Conservation (phyloP, 352 stramenopile species). For the Thalassiosira sp. region DNA sequence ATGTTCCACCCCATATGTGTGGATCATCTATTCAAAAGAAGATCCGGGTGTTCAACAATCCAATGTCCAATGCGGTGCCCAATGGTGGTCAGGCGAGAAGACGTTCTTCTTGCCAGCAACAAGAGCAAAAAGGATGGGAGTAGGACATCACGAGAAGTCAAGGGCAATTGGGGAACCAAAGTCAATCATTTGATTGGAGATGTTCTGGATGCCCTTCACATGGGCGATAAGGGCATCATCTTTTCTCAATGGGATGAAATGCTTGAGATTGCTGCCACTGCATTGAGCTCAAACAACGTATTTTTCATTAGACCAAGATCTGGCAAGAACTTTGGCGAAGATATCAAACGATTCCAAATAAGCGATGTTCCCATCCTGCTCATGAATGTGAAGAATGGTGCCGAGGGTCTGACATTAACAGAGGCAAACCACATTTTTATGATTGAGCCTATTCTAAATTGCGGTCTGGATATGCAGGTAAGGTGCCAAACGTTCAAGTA, state of each 20-base stretch:
- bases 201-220: conserved; percentile 52
- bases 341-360: conserved; percentile 44
- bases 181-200: conserved; percentile 59
- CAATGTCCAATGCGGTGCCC: conserved; percentile 62
- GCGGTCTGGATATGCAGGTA: conserved; percentile 85
- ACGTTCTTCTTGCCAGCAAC: conserved; percentile 58
- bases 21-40: conserved; percentile 45
- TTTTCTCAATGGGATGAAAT: conserved; percentile 92
- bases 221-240: conserved; percentile 87
- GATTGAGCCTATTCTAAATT: conserved; percentile 89
- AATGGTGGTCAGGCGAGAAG: conserved; percentile 36
- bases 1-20: conserved; percentile 77
- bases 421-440: conserved; percentile 91
- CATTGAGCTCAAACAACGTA: conserved; percentile 67
- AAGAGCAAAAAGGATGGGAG: conserved; percentile 58
- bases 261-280: conserved; percentile 77
- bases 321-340: conserved; percentile 48
- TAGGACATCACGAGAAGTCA: conserved; percentile 28
- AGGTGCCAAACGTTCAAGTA: too few species aligned
- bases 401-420: conserved; percentile 90
- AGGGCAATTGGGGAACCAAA: conserved; percentile 70
- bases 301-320: conserved; percentile 77
- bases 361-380: conserved; percentile 53
- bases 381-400: conserved; percentile 86
- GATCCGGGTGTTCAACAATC: conserved; percentile 20